Base-by-base conservation (phyloP, 2,329 filamentous ascomycete species). In the Penicillium sp. region DNA sequence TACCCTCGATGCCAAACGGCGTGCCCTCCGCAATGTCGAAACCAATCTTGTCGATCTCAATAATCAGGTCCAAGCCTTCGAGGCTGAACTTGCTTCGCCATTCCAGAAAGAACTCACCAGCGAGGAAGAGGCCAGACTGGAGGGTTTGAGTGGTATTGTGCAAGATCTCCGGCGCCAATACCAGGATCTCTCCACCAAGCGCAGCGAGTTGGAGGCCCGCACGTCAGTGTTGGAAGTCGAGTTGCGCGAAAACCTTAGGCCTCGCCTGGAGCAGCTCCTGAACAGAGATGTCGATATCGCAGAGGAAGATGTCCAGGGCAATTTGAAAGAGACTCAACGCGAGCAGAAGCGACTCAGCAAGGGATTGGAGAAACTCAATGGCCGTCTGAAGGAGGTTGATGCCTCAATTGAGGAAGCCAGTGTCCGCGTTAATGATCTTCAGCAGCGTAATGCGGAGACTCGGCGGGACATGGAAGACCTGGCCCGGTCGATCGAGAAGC, bases 51-150 rank as follows among this genome's bases (percentile, higher is more conserved):
- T 86, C 50, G 80, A 82, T 27, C 77, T 94, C 37, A 78, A 83
- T 34, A 84, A 88, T 44, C 86, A 87, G 51, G 76, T 94, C 41
- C 77, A 75, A 33, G 83, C 85, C 5, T 86, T 89, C 60, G 83
- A 95, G 63, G 76, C 82, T 2, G 94, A 98, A 63, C 68, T 96
- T 40, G 76, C 77, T 11, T 86, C 87, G 1, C 85, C 94, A 16
- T 98, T 97, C 72, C 94, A 94, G 71, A 96, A 95, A 67, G 85
- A 85, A 9, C 74, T 98, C 33, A 86, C 84, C 7, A 71, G 78
- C 6, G 79, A 83, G n/a, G 94, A 98, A 65, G 91, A 97, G 64
- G 73, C 76, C 27, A 83, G 86, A 57, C 75, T 98, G 3, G 84
- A 93, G 46, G 74, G 75, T 21, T 77, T 94, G 7, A 84, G 80